phyloP scores from a whole-genome alignment of 176 grass and related monocot species.

The Panicum miliaceum region DNA sequence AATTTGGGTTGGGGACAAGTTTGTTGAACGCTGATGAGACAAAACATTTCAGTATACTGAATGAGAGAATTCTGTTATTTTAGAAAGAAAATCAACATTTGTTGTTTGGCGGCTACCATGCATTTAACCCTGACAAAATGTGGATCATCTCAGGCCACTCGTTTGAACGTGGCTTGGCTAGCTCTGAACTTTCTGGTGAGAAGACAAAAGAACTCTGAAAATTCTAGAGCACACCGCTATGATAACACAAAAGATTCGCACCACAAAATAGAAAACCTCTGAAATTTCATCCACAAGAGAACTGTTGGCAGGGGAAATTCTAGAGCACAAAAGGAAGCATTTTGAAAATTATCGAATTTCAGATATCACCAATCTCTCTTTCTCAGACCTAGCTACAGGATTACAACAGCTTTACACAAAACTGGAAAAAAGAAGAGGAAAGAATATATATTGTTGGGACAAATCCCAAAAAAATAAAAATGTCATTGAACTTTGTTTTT shows the following conservation, averaged over 20 bases:
- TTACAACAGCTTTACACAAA: neutral
- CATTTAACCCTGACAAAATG: neutral
- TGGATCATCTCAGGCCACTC: constrained; percentile 9
- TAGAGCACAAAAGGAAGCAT: neutral
- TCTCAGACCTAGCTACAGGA: neutral
- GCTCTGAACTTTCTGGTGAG: constrained; percentile 19
- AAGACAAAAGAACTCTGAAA: neutral
- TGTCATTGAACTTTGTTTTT: neutral
- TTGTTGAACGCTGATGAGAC: neutral
- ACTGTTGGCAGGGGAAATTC: constrained; percentile 7
- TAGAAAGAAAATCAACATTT: neutral
- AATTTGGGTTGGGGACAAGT: neutral
- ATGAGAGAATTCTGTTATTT: neutral
- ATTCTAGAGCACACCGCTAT: neutral
- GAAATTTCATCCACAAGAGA: constrained; percentile 35
- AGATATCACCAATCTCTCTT: neutral
- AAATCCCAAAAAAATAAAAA: neutral
- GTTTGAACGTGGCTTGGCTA: constrained; percentile 9
- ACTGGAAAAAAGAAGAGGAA: neutral
- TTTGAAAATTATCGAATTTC: neutral
- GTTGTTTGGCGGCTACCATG: neutral
- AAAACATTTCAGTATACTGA: neutral
- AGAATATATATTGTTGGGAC: neutral
- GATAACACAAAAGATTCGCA: neutral
- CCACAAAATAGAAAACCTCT: neutral